A percentile compares a stretch with the other conserved stretches of the same genome.
Conservation (phyloP, 257 asterid species). For the Voacanga thouarsii region DNA sequence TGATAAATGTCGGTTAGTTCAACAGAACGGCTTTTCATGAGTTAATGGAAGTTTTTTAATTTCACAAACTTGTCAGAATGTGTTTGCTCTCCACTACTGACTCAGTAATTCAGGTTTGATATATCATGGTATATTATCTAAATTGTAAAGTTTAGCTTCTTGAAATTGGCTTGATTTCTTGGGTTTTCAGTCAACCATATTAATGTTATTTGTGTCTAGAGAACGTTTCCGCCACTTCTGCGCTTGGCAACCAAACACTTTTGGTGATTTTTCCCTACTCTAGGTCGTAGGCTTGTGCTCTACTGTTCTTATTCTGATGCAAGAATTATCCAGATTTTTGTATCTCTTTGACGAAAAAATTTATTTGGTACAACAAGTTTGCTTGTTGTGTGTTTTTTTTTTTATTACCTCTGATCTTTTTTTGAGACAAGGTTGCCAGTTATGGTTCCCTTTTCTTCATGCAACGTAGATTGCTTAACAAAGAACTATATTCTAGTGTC, state of each 20-base stretch:
- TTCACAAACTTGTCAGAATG: not conserved
- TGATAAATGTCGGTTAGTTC: not conserved
- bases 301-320: not conserved
- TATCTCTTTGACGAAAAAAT: not conserved
- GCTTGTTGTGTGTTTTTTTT: not conserved
- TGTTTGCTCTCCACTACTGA: not conserved
- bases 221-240: not conserved
- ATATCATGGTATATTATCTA: not conserved
- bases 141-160: not conserved
- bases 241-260: not conserved
- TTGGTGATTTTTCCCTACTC: not conserved
- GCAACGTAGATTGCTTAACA: not conserved
- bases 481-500: not conserved
- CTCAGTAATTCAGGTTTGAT: not conserved
- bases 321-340: too few relatives aligned
- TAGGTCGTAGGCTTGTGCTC: not conserved
- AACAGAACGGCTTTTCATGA: not conserved
- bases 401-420: not conserved
- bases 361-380: not conserved
- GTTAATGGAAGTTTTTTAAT: not conserved
- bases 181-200: not conserved
- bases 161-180: not conserved
- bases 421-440: not conserved
- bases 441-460: not conserved
- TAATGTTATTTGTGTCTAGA: not conserved